A percentile compares a stretch with the other conserved stretches of the same genome.
These are phyloP conservation scores for Penicilliopsis zonata DNA, from an alignment of 495 filamentous ascomycete species.

Conservation along the genomic window DNA sequence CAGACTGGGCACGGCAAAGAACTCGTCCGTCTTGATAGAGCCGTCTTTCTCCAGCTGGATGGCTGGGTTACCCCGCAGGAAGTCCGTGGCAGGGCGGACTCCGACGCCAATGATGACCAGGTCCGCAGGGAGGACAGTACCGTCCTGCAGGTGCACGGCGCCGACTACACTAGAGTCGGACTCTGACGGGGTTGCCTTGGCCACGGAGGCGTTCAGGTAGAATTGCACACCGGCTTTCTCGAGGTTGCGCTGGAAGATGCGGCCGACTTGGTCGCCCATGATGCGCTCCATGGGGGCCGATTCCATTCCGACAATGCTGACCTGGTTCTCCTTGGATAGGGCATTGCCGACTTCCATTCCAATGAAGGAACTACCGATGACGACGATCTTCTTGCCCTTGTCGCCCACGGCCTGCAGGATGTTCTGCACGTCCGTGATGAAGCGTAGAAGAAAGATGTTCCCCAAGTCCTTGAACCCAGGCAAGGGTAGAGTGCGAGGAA, in stretches of 20 bases:
- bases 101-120: conserved; percentile 86
- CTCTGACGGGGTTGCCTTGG: conserved; percentile 61
- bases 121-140: conserved; percentile 73
- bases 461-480: conserved; percentile 74
- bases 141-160: conserved; percentile 74
- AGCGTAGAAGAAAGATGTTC: conserved; percentile 78
- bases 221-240: conserved; percentile 85
- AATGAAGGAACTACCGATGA: conserved; percentile 89
- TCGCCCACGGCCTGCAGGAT: conserved; percentile 72
- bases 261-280: conserved; percentile 71
- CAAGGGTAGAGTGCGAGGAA: conserved; percentile 64
- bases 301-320: conserved; percentile 93
- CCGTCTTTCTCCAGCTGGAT: conserved; percentile 67
- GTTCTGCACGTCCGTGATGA: conserved; percentile 56
- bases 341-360: conserved; percentile 90
- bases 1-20: conserved; percentile 60
- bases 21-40: conserved; percentile 63
- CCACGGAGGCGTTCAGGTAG: conserved; percentile 64
- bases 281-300: conserved; percentile 74
- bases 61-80: conserved; percentile 57
- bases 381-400: conserved; percentile 80
- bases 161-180: conserved; percentile 59
- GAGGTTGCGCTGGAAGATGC: conserved; percentile 61
- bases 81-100: conserved; percentile 76
- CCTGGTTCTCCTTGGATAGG: conserved; percentile 59